Evolutionary conservation across 2,329 filamentous ascomycete genomes (phyloP).

Genomic region (Beauveria medogensis): DNA sequence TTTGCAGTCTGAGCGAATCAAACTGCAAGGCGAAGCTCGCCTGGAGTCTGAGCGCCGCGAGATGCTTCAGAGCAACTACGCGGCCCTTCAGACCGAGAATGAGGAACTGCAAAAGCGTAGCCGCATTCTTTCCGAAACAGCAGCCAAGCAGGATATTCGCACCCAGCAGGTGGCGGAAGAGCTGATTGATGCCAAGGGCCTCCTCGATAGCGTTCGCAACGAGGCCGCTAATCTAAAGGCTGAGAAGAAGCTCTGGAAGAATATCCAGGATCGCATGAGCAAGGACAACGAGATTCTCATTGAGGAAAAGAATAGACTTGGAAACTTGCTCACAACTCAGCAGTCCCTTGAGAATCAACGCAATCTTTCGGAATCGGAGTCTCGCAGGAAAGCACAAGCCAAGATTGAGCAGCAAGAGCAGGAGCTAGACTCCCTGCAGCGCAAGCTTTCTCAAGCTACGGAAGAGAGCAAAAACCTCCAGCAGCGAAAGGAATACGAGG

Average conservation of each 20-base stretch:
- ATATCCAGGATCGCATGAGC: conserved; percentile 78
- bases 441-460: conserved; percentile 72
- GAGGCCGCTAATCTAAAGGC: conserved; percentile 91
- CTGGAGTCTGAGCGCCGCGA: conserved; percentile 78
- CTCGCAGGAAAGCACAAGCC: conserved; percentile 67
- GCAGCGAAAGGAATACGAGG: conserved; percentile 82
- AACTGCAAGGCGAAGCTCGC: conserved; percentile 70
- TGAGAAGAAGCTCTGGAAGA: conserved; percentile 90
- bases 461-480: conserved; percentile 79
- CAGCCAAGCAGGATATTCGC: conserved; percentile 81
- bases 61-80: conserved; percentile 83
- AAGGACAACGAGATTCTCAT: conserved; percentile 81
- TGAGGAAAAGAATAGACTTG: conserved; percentile 78
- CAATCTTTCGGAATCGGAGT: conserved; percentile 75
- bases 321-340: conserved; percentile 72
- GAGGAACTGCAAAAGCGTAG: conserved; percentile 76
- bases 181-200: conserved; percentile 73
- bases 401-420: conserved; percentile 72
- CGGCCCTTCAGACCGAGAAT: conserved; percentile 77
- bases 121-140: conserved; percentile 67
- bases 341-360: conserved; percentile 90
- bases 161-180: conserved; percentile 92
- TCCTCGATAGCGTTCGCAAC: conserved; percentile 79
- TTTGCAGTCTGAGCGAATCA: conserved; percentile 74
- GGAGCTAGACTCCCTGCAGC: conserved; percentile 70